Evolutionary conservation across 106 monocot genomes (phyloP).

Genomic region (Vanilla planifolia): DNA sequence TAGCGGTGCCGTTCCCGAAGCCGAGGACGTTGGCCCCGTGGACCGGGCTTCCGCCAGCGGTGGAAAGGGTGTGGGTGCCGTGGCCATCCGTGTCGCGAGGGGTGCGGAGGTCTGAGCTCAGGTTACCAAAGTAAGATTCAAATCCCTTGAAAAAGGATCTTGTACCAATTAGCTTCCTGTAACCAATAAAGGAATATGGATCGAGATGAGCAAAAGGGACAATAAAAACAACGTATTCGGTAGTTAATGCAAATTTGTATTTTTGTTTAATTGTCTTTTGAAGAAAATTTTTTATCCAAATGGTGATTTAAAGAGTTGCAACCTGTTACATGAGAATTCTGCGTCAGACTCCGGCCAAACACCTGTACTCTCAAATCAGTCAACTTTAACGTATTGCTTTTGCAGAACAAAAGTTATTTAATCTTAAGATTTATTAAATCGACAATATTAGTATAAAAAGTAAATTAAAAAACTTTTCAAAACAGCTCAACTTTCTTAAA

Average conservation of each 20-base stretch:
- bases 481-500: no score
- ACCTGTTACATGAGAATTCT: slow-evolving; percentile 54
- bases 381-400: no score
- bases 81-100: slow-evolving; percentile 21
- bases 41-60: slow-evolving; percentile 15
- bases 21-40: slow-evolving; percentile 19
- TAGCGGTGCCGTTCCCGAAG: slow-evolving; percentile 41
- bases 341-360: slow-evolving; percentile 59
- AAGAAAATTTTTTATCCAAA: no score
- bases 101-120: slow-evolving; percentile 12
- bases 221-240: no score
- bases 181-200: not conserved
- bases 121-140: not conserved
- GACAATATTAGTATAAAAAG: no score
- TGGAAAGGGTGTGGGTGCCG: slow-evolving; percentile 31
- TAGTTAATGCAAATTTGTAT: no score
- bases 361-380: no score
- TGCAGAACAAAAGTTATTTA: no score
- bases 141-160: slow-evolving; percentile 20
- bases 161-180: slow-evolving; percentile 22
- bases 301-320: not conserved
- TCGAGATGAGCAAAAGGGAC: not conserved
- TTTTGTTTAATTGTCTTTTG: not conserved
- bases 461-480: no score
- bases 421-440: no score